Evolutionary conservation across 2,329 filamentous ascomycete species (phyloP), one percentile per base, ranked within the genome.

Genomic region (Fusarium continuum): DNA sequence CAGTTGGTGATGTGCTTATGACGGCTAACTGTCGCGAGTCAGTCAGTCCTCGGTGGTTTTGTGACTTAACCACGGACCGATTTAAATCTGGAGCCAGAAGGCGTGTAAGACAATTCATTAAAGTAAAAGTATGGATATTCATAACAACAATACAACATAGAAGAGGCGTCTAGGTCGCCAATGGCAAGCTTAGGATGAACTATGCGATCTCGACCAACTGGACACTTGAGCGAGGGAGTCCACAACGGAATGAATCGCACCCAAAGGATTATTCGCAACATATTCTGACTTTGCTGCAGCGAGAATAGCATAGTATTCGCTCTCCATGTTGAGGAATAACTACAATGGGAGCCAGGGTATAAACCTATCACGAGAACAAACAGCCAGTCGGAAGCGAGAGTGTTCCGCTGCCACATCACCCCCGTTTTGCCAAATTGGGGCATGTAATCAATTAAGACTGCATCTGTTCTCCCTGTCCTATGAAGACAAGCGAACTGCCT

Each of bases 331-430:
- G 14, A 56, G 36, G 23, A 16, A 23, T n/a, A 41, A 45, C 23
- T 35, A 17, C 25, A 13, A 22, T 6, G 4, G 19, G 29, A 29
- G 23, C 9, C 35, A 54, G 40, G 34, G 47, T 47, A 40, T 28
- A 39, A 47, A 26, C 47, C 34, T n/a, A 45, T 54, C 16, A 31
- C 7, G 23, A 46, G 39, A 28, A 14, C 8, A 26, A 13, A 35
- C 45, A 44, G 17, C 49, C 54, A 63, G 54, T 64, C 56, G 46
- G 61, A 64, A 49, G 22, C 28, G 38, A 55, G 48, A 5, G 38
- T 19, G 23, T 22, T 45, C 6, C 26, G 35, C 36, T 64, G 35
- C 57, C 40, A 57, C 51, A 45, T 43, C 32, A 26, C 28, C 29
- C 29, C 54, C 28, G 19, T 52, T 44, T 39, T 49, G 43, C 44